Evolutionary conservation across 1,284 basidiomycete species (phyloP).

Genomic region (Mycena citricolor): DNA sequence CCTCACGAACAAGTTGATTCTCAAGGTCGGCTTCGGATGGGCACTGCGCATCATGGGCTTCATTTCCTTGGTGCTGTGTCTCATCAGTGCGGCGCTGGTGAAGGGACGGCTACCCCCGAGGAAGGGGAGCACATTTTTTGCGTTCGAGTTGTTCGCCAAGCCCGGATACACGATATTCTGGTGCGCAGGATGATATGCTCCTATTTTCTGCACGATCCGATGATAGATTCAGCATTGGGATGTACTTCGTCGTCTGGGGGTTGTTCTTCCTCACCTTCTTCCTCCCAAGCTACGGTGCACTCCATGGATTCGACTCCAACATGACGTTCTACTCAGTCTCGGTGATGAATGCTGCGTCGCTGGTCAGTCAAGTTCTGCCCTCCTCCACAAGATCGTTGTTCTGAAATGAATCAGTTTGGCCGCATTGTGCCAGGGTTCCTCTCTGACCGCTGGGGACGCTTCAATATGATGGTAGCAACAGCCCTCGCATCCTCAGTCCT

Average conservation of each 20-base stretch:
- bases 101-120: slow-evolving; percentile 13
- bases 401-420: slow-evolving; percentile 7
- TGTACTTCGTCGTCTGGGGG: slow-evolving; percentile 5
- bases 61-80: slow-evolving; percentile 11
- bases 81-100: slow-evolving; percentile 11
- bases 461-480: slow-evolving; percentile 20
- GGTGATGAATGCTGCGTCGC: slow-evolving; percentile 20
- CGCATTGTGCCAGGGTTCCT: slow-evolving; percentile 15
- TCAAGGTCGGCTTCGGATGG: slow-evolving; percentile 6
- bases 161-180: slow-evolving; percentile 18
- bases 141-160: slow-evolving; percentile 17
- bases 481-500: slow-evolving; percentile 13
- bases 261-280: slow-evolving; percentile 19
- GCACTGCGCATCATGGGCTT: slow-evolving; percentile 15
- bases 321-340: slow-evolving; percentile 22
- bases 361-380: slow-evolving; percentile 7
- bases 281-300: slow-evolving; percentile 18
- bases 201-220: background rate
- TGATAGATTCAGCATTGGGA: no score
- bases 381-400: background rate
- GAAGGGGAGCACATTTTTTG: slow-evolving; percentile 13
- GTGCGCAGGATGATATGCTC: slow-evolving; percentile 1
- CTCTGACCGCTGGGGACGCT: slow-evolving; percentile 20
- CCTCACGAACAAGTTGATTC: slow-evolving; percentile 10
- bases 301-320: slow-evolving; percentile 19